phyloP scores from a whole-genome alignment of 306 rosid genomes.

The Castanospermum australe region DNA sequence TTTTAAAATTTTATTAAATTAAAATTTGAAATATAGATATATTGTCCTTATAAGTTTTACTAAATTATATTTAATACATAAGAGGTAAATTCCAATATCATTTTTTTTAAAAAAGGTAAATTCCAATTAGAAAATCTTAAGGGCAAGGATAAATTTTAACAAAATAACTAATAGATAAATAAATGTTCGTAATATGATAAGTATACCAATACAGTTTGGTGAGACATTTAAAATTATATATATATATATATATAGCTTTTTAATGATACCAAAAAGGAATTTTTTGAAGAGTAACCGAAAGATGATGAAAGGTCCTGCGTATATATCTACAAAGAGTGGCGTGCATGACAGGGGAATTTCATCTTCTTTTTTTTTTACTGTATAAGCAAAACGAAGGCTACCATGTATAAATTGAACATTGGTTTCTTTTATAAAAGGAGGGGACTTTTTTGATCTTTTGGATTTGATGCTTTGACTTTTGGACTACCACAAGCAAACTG shows the following conservation, averaged over 20 bases:
- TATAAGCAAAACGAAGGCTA: slow-evolving; percentile 38
- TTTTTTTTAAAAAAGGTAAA: no score
- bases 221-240: neutral
- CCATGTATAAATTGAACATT: slow-evolving; percentile 42
- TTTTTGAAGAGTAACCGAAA: neutral
- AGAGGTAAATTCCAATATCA: no score
- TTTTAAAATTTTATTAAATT: no score
- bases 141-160: no score
- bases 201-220: no score
- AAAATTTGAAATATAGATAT: neutral
- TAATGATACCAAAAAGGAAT: neutral
- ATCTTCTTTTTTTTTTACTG: slow-evolving; percentile 28
- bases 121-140: no score
- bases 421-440: slow-evolving; percentile 43
- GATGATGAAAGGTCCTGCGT: slow-evolving; percentile 21
- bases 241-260: neutral
- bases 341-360: slow-evolving; percentile 25
- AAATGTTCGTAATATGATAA: no score
- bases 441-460: slow-evolving; percentile 49
- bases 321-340: slow-evolving; percentile 42
- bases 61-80: no score
- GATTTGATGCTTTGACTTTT: slow-evolving; percentile 92
- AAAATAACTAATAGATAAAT: no score
- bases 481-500: slow-evolving; percentile 65
- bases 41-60: neutral